A percentile compares a stretch with the other conserved stretches of the same genome.
Conservation (phyloP, 2,329 filamentous ascomycete species). For the Neofusicoccum sp. region DNA sequence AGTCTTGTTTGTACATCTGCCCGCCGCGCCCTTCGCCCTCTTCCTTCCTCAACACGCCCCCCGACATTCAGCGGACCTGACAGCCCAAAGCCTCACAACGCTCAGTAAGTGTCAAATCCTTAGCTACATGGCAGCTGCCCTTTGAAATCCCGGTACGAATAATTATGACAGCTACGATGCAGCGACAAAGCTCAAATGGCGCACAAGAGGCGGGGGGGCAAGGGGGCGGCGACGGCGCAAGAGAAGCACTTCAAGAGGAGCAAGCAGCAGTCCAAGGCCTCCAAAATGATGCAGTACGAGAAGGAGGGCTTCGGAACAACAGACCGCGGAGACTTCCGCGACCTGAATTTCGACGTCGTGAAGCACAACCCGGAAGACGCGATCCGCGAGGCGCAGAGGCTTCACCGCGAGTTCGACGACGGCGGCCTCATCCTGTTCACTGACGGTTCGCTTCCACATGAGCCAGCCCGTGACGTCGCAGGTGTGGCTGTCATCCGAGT, state of each 20-base stretch:
- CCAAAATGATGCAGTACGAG: background rate
- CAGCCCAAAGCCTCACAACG: no score
- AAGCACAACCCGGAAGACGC: background rate
- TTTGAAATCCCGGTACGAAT: no score
- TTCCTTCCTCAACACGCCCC: no score
- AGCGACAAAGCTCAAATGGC: no score
- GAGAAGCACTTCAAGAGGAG: background rate
- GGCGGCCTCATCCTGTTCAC: background rate
- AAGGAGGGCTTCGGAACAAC: background rate
- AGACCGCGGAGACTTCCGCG: background rate
- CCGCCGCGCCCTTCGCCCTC: no score
- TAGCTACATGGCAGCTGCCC: no score
- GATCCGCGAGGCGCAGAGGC: background rate
- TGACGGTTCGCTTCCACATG: background rate
- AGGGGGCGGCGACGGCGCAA: background rate
- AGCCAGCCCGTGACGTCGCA: background rate
- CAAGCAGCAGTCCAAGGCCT: background rate
- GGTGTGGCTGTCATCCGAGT: background rate
- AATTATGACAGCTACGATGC: no score
- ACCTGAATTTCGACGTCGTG: background rate
- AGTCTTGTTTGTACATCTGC: no score
- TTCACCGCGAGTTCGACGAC: background rate
- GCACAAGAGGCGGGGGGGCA: no score
- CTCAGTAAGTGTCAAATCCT: no score
- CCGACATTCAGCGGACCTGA: no score